Evolutionary conservation across 192 early-diverging fungal genomes (phyloP).

Genomic region (Borealophlyctis nickersoniae): DNA sequence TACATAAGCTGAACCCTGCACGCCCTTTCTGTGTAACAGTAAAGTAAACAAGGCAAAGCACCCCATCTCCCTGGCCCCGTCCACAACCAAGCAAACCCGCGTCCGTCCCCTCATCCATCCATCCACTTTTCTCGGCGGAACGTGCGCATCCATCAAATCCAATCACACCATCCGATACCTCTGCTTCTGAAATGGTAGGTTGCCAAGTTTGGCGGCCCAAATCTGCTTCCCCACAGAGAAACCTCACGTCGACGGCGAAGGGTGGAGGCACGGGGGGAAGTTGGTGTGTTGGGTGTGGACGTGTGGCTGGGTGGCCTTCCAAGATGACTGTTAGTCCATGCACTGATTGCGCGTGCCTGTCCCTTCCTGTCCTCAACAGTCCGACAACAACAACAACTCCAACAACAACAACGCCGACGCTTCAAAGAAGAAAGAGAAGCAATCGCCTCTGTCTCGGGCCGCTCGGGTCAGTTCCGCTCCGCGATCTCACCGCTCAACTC

Average conservation of each 20-base stretch:
- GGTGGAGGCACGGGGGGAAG: not conserved
- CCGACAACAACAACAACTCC: conserved; percentile 4
- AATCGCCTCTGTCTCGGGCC: conserved; percentile 30
- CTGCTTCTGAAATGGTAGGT: conserved; percentile 11
- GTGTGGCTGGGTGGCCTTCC: not conserved
- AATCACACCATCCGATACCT: conserved; percentile 2
- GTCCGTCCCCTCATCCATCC: conserved; percentile 20
- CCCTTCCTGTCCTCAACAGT: not conserved
- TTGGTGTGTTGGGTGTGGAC: not conserved
- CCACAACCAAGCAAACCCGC: not conserved
- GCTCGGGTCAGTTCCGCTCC: conserved; percentile 26
- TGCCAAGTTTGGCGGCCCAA: not conserved
- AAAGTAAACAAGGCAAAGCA: too few relatives aligned
- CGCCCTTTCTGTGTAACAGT: too few relatives aligned
- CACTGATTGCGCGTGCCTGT: too few relatives aligned
- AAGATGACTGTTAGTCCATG: too few relatives aligned
- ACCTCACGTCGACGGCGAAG: not conserved
- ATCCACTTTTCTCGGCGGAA: conserved; percentile 4
- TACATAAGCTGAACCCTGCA: too few relatives aligned
- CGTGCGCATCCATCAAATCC: not conserved
- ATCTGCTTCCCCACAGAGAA: not conserved
- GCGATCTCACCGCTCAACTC: not conserved
- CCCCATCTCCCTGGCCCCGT: not conserved
- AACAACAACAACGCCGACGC: not conserved
- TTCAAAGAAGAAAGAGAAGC: conserved; percentile 26